phyloP scores from a whole-genome alignment of 805 yeast species.

The Pichia membranifaciens region DNA sequence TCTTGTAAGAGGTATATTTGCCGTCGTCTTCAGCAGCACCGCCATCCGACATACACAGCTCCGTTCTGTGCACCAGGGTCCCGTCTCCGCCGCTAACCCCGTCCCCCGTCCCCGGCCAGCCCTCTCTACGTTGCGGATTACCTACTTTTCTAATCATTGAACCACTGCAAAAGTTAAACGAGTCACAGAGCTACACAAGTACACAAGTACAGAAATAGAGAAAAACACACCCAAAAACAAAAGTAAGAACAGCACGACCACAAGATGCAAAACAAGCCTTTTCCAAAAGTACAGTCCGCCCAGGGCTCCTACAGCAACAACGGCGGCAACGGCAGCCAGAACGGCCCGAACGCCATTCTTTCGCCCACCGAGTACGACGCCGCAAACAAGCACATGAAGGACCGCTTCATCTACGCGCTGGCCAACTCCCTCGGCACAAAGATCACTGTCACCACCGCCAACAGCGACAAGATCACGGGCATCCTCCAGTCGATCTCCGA shows the following conservation, averaged over 20 bases:
- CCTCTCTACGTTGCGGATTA: too few species aligned
- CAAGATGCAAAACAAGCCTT: slow-evolving; percentile 3
- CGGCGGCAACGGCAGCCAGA: background rate
- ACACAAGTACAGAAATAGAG: too few species aligned
- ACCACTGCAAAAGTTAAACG: background rate
- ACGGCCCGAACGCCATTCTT: background rate
- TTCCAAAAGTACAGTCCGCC: background rate
- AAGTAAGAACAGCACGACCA: background rate
- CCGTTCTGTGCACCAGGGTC: too few species aligned
- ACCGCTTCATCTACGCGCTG: slow-evolving; percentile 49
- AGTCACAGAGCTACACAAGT: too few species aligned
- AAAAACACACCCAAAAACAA: too few species aligned
- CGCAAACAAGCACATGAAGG: slow-evolving; percentile 38
- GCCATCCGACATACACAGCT: background rate
- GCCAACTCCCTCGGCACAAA: slow-evolving; percentile 55
- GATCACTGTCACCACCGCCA: slow-evolving; percentile 52
- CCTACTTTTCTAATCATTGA: too few species aligned
- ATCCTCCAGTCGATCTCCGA: slow-evolving; percentile 44
- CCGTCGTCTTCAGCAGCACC: too few species aligned
- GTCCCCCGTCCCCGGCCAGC: too few species aligned
- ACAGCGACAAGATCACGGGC: slow-evolving; percentile 45
- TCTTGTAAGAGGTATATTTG: too few species aligned
- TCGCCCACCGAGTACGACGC: slow-evolving; percentile 24
- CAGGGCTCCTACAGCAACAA: background rate
- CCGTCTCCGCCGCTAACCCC: too few species aligned